Evolutionary conservation across 1,139 yeast genomes (phyloP), one percentile per base, ranked within the genome.

Genomic region (Taiozyma sp.): DNA sequence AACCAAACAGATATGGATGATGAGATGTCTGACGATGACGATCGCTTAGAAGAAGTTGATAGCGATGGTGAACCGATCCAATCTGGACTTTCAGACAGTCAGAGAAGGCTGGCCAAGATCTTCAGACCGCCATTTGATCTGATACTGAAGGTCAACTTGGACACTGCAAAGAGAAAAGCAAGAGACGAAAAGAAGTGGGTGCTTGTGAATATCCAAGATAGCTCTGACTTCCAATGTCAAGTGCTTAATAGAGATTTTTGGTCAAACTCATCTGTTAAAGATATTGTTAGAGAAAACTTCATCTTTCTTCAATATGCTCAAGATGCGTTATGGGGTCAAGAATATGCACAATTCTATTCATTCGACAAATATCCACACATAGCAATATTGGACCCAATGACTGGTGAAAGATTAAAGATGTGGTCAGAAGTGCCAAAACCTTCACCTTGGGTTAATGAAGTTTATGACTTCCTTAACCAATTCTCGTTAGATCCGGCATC

Each of bases 71-170:
- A 58, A n/a, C 47, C 39, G 5, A 42, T 47, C 16, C 30, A 48
- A 13, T 50, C 34, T 37, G 58, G 58, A 2, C 62, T 81, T 62
- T 77, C 86, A 0, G 73, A 80, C 9, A 83, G 88, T 16, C 95
- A 86, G 62, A 70, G 81, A 53, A 73, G 95, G 50, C 72, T 93
- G 50, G 97, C 97, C 6, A 77, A 77, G 54, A 72, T 93, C 40
- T 93, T 91, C 68, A 75, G 95, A 55, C 99, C 99, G 0, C 99
- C 99, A 0, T 93, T 89, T 69, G 98, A 93, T 61, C 72, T 93
- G 44, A 89, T 93, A 66, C 73, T 82, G 22, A 80, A 78, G 55
- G 59, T 82, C 14, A 81, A 79, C 53, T 68, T 95, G 26, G 95
- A 88, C 41, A 68, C 76, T 10, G 99, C 98, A 4, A 86, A 83